A percentile compares a stretch with the other conserved stretches of the same genome.
Evolutionary conservation across 2,329 filamentous ascomycete species (phyloP).

Genomic region (Phoma sp.): DNA sequence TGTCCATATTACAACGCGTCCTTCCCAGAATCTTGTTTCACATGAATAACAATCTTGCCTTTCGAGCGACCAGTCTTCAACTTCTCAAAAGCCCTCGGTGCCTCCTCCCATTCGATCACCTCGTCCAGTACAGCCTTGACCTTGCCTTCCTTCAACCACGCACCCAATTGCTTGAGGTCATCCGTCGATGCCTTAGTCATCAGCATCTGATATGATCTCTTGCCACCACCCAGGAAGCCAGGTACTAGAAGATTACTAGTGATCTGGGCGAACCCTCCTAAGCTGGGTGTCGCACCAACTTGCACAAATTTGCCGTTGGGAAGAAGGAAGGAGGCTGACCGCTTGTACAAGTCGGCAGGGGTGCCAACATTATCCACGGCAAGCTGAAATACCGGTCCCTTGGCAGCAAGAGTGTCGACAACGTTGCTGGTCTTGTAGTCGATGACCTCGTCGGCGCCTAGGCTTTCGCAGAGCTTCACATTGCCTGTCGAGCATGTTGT

Average conservation of each 20-base stretch:
- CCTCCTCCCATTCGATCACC: slow-evolving; percentile 63
- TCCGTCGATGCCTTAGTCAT: slow-evolving; percentile 50
- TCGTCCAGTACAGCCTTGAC: slow-evolving; percentile 65
- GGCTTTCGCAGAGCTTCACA: slow-evolving; percentile 60
- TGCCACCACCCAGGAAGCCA: slow-evolving; percentile 60
- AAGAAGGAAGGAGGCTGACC: slow-evolving; percentile 60
- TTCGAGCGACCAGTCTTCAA: slow-evolving; percentile 63
- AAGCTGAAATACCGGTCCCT: slow-evolving; percentile 60
- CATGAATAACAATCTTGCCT: slow-evolving; percentile 65
- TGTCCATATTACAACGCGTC: too few relatives aligned
- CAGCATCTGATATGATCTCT: slow-evolving; percentile 53
- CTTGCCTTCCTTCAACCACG: slow-evolving; percentile 66
- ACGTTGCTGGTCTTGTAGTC: slow-evolving; percentile 65
- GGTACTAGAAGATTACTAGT: slow-evolving; percentile 54
- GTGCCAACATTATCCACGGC: slow-evolving; percentile 66
- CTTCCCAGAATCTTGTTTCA: slow-evolving; percentile 30
- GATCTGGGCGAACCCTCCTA: slow-evolving; percentile 38
- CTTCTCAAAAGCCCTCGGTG: slow-evolving; percentile 64
- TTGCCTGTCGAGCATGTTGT: slow-evolving; percentile 66
- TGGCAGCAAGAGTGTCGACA: slow-evolving; percentile 54
- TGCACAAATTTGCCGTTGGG: slow-evolving; percentile 58
- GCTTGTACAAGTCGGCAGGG: slow-evolving; percentile 61
- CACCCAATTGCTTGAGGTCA: slow-evolving; percentile 59
- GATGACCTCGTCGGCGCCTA: slow-evolving; percentile 71
- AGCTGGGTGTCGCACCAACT: slow-evolving; percentile 25